A percentile compares a stretch with the other conserved stretches of the same genome.
Evolutionary conservation across 805 yeast species (phyloP).

Genomic region (Kodamaea restingae): DNA sequence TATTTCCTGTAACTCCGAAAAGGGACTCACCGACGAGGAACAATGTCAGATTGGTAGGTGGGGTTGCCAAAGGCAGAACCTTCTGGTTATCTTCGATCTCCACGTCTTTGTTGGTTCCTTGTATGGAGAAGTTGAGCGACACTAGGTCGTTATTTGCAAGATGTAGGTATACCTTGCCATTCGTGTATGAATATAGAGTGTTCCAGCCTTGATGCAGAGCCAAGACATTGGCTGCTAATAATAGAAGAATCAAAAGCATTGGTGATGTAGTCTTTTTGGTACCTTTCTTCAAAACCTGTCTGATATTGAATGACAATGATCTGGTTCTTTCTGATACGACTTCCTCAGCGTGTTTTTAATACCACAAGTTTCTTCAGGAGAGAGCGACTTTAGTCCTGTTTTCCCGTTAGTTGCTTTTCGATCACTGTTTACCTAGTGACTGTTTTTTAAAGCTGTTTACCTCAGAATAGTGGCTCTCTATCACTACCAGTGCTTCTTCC

Average conservation of each 20-base stretch:
- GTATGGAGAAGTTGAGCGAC: constrained; percentile 30
- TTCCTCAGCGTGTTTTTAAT: too few relatives aligned
- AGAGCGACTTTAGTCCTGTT: too few relatives aligned
- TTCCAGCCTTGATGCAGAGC: constrained; percentile 20
- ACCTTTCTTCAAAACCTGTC: too few relatives aligned
- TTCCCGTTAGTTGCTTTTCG: too few relatives aligned
- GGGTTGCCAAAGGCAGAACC: constrained; percentile 21
- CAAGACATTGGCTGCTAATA: neutral
- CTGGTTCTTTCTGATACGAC: too few relatives aligned
- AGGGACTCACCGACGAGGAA: constrained; percentile 26
- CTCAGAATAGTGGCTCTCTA: too few relatives aligned
- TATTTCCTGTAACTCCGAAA: constrained; percentile 25
- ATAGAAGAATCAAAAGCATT: neutral
- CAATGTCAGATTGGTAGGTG: constrained; percentile 32
- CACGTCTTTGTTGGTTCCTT: constrained; percentile 21
- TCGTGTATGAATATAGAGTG: constrained; percentile 32
- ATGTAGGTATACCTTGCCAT: constrained; percentile 33
- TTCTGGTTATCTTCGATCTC: constrained; percentile 21
- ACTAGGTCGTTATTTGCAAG: constrained; percentile 35
- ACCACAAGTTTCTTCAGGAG: too few relatives aligned
- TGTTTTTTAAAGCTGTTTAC: too few relatives aligned
- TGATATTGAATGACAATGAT: too few relatives aligned
- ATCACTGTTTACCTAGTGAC: too few relatives aligned
- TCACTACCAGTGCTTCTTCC: too few relatives aligned
- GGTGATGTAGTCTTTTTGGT: too few relatives aligned